Base-by-base conservation (phyloP, 441 rosid genomes). In the Croton setiger region DNA sequence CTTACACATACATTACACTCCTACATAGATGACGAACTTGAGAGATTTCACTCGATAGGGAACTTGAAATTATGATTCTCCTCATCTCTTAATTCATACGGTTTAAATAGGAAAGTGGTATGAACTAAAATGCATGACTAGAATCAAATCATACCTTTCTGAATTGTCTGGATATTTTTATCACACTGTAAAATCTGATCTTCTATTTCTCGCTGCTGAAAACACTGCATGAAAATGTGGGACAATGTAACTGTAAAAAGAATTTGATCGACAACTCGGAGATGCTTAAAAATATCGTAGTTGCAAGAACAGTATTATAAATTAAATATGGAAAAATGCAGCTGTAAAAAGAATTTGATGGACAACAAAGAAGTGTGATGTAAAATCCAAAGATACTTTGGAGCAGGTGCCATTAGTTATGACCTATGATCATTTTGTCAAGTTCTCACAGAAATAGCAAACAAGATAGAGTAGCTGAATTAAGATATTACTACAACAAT, bases 131-230 rank as follows among this genome's bases (percentile, higher is more conserved):
- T 54, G 53, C 48, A 47, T 45, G 51, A 45, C 6, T 13, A 68
- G 21, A 61, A 66, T 4, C 8, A 51, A 56, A 68, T 68, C 70
- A 64, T 81, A 87, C 94, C 86, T 56, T 71, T 76, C 65, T 80
- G 62, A 69, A 93, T 74, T 52, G 67, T 80, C 68, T 83, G 82
- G 68, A 93, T 84, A 64, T 68, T 57, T 70, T 80, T 79, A 74
- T 93, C 94, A 63, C 82, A 89, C 66, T 78, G 64, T 33, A 89
- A 90, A 81, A 93, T 87, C 77, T 87, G 89, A 65, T 89, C 94
- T 73, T 87, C 87, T 37, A 91, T 79, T 41, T 69, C 35, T 31
- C 96, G 85, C 36, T 64, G 95, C 78, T 89, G 87, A 70, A 80
- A 78, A 77, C 80, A 78, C 98, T 93, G 90, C 73, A 80, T 49